Evolutionary conservation across 2,329 filamentous ascomycete genomes (phyloP), one percentile per base, ranked within the genome.

Genomic region (Fusarium agapanthi): DNA sequence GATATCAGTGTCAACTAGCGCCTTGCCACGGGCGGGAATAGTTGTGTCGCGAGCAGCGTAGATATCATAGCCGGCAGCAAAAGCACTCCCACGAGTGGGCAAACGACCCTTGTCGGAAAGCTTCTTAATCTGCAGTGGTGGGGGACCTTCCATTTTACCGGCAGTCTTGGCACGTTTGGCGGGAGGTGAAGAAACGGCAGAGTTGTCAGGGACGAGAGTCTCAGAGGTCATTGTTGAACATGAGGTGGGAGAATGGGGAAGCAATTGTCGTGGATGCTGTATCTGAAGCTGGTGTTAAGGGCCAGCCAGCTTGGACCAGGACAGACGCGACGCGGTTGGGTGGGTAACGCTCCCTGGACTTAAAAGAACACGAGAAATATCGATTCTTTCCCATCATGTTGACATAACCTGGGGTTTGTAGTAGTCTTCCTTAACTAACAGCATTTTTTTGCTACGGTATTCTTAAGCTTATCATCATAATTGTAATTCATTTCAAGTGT

Each of bases 11-110:
- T 95, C 93, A 41, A 98, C 95, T 35, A 98, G 85, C 1, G 86
- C 94, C 84, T 97, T 95, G 75, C 95, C 95, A 67, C 93, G 88
- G 5, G 93, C 90, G 0, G 95, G 95, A 63, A 99, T 91, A 5
- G 89, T 88, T 8, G 91, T 92, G 41, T 92, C 89, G 78, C 90
- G 89, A 6, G 94, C 89, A 57, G 91, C 92, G 83, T 98, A 98
- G 65, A 99, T 80, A 83, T 99, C 96, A 84, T 98, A 98, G 40
- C 96, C 96, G 3, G 96, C 96, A 2, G 96, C 94, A 79, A 93
- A 95, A 58, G 91, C 92, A 74, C 93, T 97, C 75, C 96, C 96
- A 61, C 95, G 91, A 0, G 94, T 98, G 16, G 96, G 96, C 30
- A 95, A 87, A 51, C 88, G 89, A n/a, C 92, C 96, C 72, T 92